Evolutionary conservation across 768 basidiomycete genomes (phyloP).

Genomic region (Podaxis sp.): DNA sequence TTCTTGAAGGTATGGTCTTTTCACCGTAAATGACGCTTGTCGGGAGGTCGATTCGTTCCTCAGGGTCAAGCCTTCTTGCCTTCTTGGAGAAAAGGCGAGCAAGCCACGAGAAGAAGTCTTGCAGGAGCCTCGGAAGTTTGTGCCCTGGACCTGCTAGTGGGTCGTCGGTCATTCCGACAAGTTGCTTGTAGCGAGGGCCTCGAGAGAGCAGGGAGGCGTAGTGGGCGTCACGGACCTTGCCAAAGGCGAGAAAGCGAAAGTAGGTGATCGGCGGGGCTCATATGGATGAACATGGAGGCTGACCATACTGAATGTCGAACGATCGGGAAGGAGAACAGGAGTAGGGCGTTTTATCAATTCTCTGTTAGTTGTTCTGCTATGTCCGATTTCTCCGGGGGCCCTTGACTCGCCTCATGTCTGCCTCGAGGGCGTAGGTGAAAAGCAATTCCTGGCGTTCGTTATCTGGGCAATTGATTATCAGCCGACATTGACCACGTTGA

Average conservation of each 20-base stretch:
- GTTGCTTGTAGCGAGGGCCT: no score
- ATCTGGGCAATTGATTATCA: background rate
- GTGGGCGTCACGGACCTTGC: background rate
- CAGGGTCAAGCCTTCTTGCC: background rate
- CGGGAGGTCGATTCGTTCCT: conserved; percentile 8
- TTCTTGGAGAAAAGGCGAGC: background rate
- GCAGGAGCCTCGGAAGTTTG: background rate
- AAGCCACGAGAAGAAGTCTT: background rate
- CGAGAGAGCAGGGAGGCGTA: background rate
- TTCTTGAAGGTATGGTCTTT: background rate
- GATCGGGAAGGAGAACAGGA: background rate
- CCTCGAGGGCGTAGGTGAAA: background rate
- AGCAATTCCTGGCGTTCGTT: background rate
- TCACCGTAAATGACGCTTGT: background rate
- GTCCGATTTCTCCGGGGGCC: background rate
- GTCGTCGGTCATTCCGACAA: background rate
- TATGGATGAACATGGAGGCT: conserved; percentile 1
- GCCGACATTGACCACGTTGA: background rate
- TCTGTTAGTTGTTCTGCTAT: background rate
- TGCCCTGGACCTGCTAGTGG: background rate
- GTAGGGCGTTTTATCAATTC: background rate
- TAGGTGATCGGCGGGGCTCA: background rate
- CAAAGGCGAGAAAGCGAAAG: background rate
- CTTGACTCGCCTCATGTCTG: background rate
- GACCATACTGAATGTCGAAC: background rate